phyloP scores from a whole-genome alignment of 805 yeast genomes.

The Jamesozyma gamospora region DNA sequence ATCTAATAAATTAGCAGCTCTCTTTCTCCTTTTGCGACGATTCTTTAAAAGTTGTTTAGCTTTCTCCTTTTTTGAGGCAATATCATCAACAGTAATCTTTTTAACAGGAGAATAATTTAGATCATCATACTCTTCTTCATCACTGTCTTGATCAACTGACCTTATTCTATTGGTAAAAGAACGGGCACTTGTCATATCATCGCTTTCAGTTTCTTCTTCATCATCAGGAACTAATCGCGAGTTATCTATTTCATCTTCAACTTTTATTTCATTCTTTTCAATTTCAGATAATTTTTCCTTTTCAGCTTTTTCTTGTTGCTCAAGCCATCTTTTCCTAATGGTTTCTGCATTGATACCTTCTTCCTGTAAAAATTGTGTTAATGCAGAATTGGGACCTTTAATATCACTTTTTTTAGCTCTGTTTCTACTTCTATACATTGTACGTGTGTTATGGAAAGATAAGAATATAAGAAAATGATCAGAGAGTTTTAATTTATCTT shows the following conservation, averaged over 20 bases:
- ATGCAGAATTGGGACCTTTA: slow-evolving; percentile 67
- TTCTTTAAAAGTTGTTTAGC: slow-evolving; percentile 42
- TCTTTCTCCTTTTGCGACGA: slow-evolving; percentile 62
- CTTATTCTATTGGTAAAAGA: slow-evolving; percentile 11
- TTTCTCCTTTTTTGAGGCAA: slow-evolving; percentile 32
- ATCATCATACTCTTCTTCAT: slow-evolving; percentile 22
- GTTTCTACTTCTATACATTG: slow-evolving; percentile 24
- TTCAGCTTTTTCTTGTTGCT: slow-evolving; percentile 18
- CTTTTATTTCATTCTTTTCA: slow-evolving; percentile 1
- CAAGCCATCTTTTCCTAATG: slow-evolving; percentile 44
- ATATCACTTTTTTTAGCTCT: slow-evolving; percentile 19
- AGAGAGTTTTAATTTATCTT: no score
- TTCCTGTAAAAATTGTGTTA: slow-evolving; percentile 77
- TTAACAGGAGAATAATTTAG: neutral
- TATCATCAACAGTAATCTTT: neutral
- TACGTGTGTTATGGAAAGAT: neutral
- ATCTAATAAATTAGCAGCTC: slow-evolving; percentile 79
- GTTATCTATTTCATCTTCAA: neutral
- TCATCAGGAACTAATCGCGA: neutral
- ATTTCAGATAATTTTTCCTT: neutral
- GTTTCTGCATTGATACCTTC: slow-evolving; percentile 84
- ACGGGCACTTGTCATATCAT: neutral
- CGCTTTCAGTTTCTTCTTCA: slow-evolving; percentile 5
- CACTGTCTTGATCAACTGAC: slow-evolving; percentile 28
- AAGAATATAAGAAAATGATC: neutral